Evolutionary conservation across 306 rosid species (phyloP).

Genomic region (Argentina anserina): DNA sequence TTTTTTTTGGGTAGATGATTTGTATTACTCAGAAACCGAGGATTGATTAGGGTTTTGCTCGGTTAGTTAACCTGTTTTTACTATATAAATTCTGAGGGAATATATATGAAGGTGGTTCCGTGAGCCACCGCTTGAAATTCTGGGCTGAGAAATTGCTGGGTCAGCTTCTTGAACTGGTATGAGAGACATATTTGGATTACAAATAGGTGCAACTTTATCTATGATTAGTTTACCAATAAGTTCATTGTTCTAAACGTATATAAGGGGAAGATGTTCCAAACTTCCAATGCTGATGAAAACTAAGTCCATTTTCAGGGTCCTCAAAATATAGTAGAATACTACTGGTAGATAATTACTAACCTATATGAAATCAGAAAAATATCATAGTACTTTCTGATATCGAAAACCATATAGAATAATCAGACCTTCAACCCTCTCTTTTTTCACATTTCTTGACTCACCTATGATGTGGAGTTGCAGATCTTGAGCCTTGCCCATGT

Average conservation of each 20-base stretch:
- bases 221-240: slow-evolving; percentile 10
- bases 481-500: slow-evolving; percentile 15
- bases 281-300: background rate
- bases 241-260: background rate
- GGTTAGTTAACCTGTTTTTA: background rate
- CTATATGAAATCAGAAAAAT: background rate
- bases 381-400: background rate
- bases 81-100: background rate
- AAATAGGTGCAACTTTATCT: background rate
- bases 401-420: background rate
- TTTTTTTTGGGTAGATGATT: too few species aligned
- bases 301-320: background rate
- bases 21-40: too few species aligned
- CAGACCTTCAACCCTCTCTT: background rate
- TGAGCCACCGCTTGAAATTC: slow-evolving; percentile 8
- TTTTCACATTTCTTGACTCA: background rate
- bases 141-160: background rate
- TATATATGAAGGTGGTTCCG: background rate
- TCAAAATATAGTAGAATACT: background rate
- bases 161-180: slow-evolving; percentile 3
- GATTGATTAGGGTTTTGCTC: background rate
- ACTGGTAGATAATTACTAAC: too few species aligned
- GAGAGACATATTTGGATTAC: background rate
- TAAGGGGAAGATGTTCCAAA: background rate
- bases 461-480: slow-evolving; percentile 10